A percentile compares a stretch with the other conserved stretches of the same genome.
phyloP scores from a whole-genome alignment of 495 filamentous ascomycete species.

The Echria macrotheca region DNA sequence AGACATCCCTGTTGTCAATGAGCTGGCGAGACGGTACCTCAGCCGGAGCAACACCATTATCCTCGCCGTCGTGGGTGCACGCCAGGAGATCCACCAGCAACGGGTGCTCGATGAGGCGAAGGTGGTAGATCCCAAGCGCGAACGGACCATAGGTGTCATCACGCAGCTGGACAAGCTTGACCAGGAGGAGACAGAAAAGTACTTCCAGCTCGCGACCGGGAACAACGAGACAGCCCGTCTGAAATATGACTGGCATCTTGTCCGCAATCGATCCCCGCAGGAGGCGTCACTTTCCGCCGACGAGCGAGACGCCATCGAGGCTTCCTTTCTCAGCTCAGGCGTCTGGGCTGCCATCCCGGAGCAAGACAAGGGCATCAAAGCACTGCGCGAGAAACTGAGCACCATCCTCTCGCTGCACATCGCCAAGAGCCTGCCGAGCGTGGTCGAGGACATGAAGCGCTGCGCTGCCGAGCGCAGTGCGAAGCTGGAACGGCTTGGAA shows the following conservation, averaged over 20 bases:
- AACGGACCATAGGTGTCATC: conserved; percentile 55
- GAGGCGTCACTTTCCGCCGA: conserved; percentile 20
- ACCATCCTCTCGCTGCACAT: conserved; percentile 27
- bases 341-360: conserved; percentile 31
- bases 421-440: conserved; percentile 19
- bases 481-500: conserved; percentile 22
- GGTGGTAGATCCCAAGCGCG: conserved; percentile 37
- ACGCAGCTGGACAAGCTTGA: conserved; percentile 22
- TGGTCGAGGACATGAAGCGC: conserved; percentile 26
- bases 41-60: conserved; percentile 49
- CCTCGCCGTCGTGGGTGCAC: conserved; percentile 52
- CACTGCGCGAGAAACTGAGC: conserved; percentile 29
- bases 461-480: conserved; percentile 11
- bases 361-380: conserved; percentile 22
- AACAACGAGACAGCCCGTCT: conserved; percentile 15
- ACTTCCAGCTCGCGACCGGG: conserved; percentile 8
- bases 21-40: conserved; percentile 57
- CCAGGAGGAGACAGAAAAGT: not conserved
- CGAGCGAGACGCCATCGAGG: conserved; percentile 36
- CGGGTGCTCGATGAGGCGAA: conserved; percentile 38
- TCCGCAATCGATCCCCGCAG: conserved; percentile 54
- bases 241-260: conserved; percentile 54
- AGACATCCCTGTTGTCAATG: conserved; percentile 43
- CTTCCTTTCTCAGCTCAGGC: conserved; percentile 34
- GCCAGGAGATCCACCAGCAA: conserved; percentile 46